phyloP scores from a whole-genome alignment of 2,329 filamentous ascomycete species.

The Pyricularia grisea region DNA sequence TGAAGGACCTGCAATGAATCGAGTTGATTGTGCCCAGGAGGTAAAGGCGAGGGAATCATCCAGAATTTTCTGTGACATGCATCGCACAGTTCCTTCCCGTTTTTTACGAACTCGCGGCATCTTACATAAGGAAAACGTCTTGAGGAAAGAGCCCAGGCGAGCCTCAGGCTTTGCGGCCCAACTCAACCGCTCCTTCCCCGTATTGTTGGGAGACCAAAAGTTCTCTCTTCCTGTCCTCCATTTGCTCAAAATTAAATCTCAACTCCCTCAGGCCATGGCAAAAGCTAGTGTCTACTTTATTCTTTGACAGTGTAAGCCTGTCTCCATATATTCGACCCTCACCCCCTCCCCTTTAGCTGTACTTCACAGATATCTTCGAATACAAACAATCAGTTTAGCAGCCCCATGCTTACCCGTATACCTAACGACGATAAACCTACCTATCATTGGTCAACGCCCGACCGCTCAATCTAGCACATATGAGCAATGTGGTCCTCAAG shows the following conservation, averaged over 20 bases:
- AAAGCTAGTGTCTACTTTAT: neutral
- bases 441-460: no score
- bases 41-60: neutral
- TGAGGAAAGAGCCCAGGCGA: neutral
- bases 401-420: neutral
- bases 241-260: neutral
- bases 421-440: neutral
- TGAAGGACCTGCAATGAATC: no score
- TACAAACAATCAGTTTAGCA: neutral
- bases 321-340: neutral
- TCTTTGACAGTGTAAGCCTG: neutral
- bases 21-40: neutral
- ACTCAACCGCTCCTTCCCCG: neutral
- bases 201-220: neutral
- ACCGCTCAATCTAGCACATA: neutral
- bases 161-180: neutral
- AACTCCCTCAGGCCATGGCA: neutral
- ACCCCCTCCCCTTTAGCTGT: neutral
- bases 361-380: neutral
- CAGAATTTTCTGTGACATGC: neutral
- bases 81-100: neutral
- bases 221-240: neutral
- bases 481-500: neutral
- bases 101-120: neutral
- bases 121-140: neutral